Evolutionary conservation across 371 early-diverging fungal species (phyloP).

Genomic region (Rhizopus arrhizus): DNA sequence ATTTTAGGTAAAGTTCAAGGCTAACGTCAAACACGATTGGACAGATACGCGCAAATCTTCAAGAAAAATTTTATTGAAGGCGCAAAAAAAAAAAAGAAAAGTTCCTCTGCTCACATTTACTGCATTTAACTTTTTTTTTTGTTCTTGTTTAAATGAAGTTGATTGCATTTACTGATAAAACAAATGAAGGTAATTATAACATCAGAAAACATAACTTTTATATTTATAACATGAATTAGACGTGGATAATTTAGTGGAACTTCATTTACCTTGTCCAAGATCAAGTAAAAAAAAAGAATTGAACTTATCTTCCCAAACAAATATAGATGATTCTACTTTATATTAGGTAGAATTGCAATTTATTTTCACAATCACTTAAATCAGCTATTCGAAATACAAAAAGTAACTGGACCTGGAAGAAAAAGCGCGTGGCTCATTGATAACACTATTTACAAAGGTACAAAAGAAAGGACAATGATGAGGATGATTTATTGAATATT

Average conservation of each 20-base stretch:
- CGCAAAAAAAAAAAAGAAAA: neutral
- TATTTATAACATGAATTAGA: slow-evolving; percentile 3
- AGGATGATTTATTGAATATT: neutral
- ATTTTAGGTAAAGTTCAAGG: too few species aligned
- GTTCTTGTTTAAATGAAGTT: slow-evolving; percentile 5
- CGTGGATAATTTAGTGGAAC: slow-evolving; percentile 17
- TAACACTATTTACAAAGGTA: slow-evolving; percentile 22
- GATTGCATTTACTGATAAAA: slow-evolving; percentile 25
- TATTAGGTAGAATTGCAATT: slow-evolving; percentile 8
- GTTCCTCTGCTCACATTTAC: neutral
- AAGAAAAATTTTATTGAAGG: too few species aligned
- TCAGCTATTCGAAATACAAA: slow-evolving; percentile 26
- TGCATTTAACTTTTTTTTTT: neutral
- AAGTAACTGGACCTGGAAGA: slow-evolving; percentile 28
- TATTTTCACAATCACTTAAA: slow-evolving; percentile 24
- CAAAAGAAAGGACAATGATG: neutral
- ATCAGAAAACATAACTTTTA: neutral
- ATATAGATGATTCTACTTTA: neutral
- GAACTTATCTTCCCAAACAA: neutral
- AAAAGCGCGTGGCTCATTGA: slow-evolving; percentile 28
- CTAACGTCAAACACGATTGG: too few species aligned
- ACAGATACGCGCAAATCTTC: too few species aligned
- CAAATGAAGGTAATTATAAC: slow-evolving; percentile 15
- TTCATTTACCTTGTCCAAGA: slow-evolving; percentile 31
- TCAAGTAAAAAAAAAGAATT: slow-evolving; percentile 12